Evolutionary conservation across 495 filamentous ascomycete genomes (phyloP), one percentile per base, ranked within the genome.

Genomic region (Aspergillus egyptiacus): DNA sequence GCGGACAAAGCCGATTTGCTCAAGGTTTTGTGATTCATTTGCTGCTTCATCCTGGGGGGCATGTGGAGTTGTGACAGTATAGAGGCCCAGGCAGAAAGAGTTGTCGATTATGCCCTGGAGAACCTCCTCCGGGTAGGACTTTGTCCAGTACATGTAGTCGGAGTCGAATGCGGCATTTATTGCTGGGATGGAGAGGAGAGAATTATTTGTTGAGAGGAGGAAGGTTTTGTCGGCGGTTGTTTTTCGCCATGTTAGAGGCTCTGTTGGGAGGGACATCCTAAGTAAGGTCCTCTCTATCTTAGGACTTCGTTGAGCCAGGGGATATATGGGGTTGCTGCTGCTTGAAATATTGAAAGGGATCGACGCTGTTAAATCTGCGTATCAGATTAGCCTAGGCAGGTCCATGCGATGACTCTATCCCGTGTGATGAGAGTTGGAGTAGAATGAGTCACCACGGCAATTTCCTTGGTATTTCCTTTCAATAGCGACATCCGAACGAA

Each of bases 1-100:
- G 6, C 84, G 72, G 8, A 76, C 82, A 15, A 87, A 66, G 6
- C 83, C 84, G 30, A 87, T 70, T 39, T 72, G 69, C 28, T 60
- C 32, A 9, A 48, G 24, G 32, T 2, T 24, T 47, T 23, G 15
- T 17, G 9, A 38, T 0, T 46, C 32, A 25, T 34, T 11, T 4
- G 11, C 15, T 33, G 13, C 14, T 44, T 24, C 18, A n/a, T n/a
- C 6, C 42, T 25, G 4, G 28, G 9, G 2, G n/a, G 14, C 31
- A 18, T 33, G 13, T 3, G 33, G n/a, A 4, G 31, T 11, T 63
- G n/a, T n/a, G n/a, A n/a, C n/a, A n/a, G n/a, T 57, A 41, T 79
- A 82, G 0, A 83, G 48, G 3, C 77, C 78, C 31, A 82, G 70
- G 50, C 76, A 82, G 14, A 81, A 54, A 3, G 72, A 80, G 34